These are phyloP conservation scores for Wallacemonas collosoma DNA, from an alignment of 208 protist species.

Conservation along the genomic window DNA sequence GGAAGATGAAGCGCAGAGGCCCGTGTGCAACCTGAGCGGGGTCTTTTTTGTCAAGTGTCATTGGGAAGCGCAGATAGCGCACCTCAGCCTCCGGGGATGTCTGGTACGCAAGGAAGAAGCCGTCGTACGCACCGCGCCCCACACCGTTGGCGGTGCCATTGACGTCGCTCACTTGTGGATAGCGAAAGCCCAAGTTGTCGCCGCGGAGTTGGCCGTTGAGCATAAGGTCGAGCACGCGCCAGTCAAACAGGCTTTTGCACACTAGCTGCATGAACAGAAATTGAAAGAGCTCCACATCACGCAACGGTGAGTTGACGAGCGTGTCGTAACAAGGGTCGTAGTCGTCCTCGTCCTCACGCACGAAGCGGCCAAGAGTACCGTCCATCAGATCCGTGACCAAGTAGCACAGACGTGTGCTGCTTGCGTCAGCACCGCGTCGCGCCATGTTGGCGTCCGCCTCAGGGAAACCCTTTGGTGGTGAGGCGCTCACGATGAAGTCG, in stretches of 20 bases:
- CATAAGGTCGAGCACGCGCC: slow-evolving; percentile 82
- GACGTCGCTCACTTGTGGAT: not conserved
- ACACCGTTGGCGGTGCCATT: not conserved
- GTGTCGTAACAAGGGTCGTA: slow-evolving; percentile 86
- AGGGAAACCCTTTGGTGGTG: slow-evolving; percentile 49
- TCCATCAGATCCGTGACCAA: slow-evolving; percentile 85
- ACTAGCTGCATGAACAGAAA: slow-evolving; percentile 82
- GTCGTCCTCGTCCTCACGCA: slow-evolving; percentile 69
- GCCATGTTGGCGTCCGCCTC: slow-evolving; percentile 48
- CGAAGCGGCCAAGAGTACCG: slow-evolving; percentile 81
- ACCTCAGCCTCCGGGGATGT: slow-evolving; percentile 26
- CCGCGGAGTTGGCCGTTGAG: slow-evolving; percentile 83
- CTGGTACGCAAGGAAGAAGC: slow-evolving; percentile 71
- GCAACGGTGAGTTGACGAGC: slow-evolving; percentile 71
- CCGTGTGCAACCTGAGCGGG: not conserved
- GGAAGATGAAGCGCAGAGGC: slow-evolving; percentile 67
- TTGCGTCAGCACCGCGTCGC: slow-evolving; percentile 26
- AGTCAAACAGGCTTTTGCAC: slow-evolving; percentile 73
- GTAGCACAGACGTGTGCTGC: slow-evolving; percentile 70
- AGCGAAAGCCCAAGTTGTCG: slow-evolving; percentile 82
- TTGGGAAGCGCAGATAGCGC: slow-evolving; percentile 74
- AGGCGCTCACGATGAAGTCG: slow-evolving; percentile 78
- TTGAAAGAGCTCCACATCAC: slow-evolving; percentile 79
- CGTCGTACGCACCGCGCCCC: slow-evolving; percentile 41
- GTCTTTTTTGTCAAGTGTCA: slow-evolving; percentile 1